Base-by-base conservation (phyloP, 495 filamentous ascomycete genomes). In the Rostrohypoxylon terebratum region DNA sequence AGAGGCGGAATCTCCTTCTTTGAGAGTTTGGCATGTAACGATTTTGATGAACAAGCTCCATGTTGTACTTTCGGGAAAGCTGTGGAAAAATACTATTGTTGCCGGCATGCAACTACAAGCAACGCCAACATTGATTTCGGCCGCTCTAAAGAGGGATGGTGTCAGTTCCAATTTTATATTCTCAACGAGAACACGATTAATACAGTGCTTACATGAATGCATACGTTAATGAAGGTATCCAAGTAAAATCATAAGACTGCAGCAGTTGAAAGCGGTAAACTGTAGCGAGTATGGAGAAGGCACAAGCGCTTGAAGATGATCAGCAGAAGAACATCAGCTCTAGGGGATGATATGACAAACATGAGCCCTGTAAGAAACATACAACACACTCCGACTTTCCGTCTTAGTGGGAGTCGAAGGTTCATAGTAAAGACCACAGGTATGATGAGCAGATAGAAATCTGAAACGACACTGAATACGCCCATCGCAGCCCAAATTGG, bases 21-120 rank as follows among this genome's bases (percentile, higher is more conserved):
- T 54, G 14, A 10, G 9, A 4, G 6, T 14, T 31, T 14, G 50
- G 10, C 21, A 14, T 31, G 25, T 33, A 11, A 31, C 16, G 11
- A 54, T 10, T n/a, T 9, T 7, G 5, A 33, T 25, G 13, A 54
- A 25, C 23, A 25, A 54, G 21, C 8, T 13, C 50, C 50, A 54
- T 1, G 25, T 31, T 23, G 25, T 16, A n/a, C 7, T 54, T 33
- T 54, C 33, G 6, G 50, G 11, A 5, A 54, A 2, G 23, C 13
- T 33, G 13, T 33, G 50, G 11, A 54, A 54, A 16, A 16, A 11
- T 2, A 33, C 20, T 16, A 4, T 16, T 1, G 16, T 14, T 5
- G n/a, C 50, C 23, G 50, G 50, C 23, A 54, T 54, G 50, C 50
- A 54, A 54, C 50, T 54, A 54, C 50, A 54, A n/a, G 50, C 9